Evolutionary conservation across 495 filamentous ascomycete species (phyloP), one percentile per base, ranked within the genome.

Genomic region (Aspergillus coremiiformis): DNA sequence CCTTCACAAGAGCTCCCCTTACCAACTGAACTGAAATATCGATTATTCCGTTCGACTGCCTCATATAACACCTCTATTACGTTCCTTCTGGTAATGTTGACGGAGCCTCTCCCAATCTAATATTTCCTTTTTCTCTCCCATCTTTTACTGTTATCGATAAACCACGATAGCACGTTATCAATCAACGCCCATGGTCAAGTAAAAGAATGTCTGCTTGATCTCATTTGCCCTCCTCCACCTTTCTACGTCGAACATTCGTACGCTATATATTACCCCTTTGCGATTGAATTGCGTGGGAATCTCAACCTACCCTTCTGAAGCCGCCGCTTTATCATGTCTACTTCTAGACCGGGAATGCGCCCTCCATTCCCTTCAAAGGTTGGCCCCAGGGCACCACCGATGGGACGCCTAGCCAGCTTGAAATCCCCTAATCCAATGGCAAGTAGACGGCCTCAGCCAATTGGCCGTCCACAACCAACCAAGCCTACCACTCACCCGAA

Each of bases 401-500:
- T 72, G 44, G 68, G 68, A 37, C 69, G 73, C 26, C 54, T 76
- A 35, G 71, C 71, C 42, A 74, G 67, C 58, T 56, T 70, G 6
- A 73, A 71, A 42, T 45, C 68, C 8, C 54, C 67, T 10, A 62
- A 49, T 47, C 53, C 67, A 20, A 71, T 58, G 22, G 62, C 72
- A 17, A 73, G 73, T 29, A 70, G 58, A 53, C 69, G 72, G 41
- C 68, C 70, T 6, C 61, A 66, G 27, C 58, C 66, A 39, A 60
- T 66, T 51, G 51, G 58, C n/a, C 66, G 63, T 30, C 64, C 62
- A 46, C 69, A 68, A 41, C 55, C 61, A 14, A 30, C 69, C 8
- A 69, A 59, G 32, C 69, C 67, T 23, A 70, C 66, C 9, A 70
- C 70, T 22, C 68, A 71, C 51, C 67, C 71, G 20, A 72, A 70